Conservation (phyloP, 495 filamentous ascomycete species). For the Penicillium flavigenum region DNA sequence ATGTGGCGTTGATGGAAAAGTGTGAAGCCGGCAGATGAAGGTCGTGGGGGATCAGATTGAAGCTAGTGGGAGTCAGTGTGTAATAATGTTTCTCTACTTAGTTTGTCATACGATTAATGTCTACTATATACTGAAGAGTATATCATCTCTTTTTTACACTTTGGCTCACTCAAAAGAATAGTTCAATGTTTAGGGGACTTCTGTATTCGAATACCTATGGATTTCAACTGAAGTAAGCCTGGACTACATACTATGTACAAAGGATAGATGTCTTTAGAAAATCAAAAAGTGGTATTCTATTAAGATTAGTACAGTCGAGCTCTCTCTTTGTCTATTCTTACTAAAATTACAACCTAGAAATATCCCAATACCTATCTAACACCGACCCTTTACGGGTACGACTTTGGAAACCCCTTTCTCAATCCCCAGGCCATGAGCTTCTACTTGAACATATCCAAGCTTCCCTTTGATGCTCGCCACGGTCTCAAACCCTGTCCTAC, state of each 20-base stretch:
- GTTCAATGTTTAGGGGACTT: background rate
- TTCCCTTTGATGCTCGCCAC: background rate
- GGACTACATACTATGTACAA: no score
- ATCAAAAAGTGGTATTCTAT: no score
- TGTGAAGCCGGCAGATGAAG: background rate
- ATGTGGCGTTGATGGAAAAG: background rate
- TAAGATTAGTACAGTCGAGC: no score
- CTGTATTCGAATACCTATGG: no score
- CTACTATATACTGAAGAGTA: background rate
- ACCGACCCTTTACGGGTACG: background rate
- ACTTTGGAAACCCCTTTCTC: background rate
- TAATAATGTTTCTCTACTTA: background rate
- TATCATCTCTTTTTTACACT: background rate
- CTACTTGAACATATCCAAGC: background rate
- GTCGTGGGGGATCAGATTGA: background rate
- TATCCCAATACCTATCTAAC: background rate
- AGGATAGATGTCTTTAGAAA: no score
- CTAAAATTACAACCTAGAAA: background rate
- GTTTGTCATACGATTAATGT: background rate
- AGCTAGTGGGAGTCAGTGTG: background rate
- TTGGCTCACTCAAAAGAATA: background rate
- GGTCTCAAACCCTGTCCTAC: background rate
- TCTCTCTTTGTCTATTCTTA: background rate
- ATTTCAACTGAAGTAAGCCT: no score
- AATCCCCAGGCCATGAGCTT: background rate